Base-by-base conservation (phyloP, 1,284 basidiomycete genomes). In the Tylopilus sp. region DNA sequence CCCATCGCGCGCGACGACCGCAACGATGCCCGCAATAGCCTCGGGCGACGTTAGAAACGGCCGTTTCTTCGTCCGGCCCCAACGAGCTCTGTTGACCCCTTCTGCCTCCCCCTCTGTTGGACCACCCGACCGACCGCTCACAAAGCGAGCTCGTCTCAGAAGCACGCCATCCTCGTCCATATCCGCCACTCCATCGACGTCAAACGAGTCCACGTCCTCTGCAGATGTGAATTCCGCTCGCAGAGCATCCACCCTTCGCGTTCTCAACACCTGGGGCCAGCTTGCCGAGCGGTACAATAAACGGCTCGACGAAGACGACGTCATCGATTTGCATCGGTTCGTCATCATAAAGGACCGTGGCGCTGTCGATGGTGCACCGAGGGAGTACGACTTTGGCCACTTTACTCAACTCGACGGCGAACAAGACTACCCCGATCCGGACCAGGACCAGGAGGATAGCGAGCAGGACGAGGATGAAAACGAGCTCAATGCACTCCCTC, bases 271-370 rank as follows among this genome's bases (percentile, higher is more conserved):
- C 17, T 88, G 87, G 86, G 72, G 77, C 17, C 73, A 77, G 36
- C 75, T 89, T 11, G 84, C 77, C 3, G 79, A 82, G 39, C 77
- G 82, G 37, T 85, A 88, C 62, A 75, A 76, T 33, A 75, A 78
- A 44, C 73, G 74, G 35, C 68, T 88, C 26, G 84, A 87, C 55
- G 81, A 88, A 59, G 86, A 89, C 64, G 87, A 89, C 60, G 82
- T 88, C 44, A 73, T 89, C 31, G 82, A 89, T 61, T 66, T 89
- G 2, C 68, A 71, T 43, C 79, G 78, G 8, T 75, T 73, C 18
- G 64, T 76, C 48, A 71, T 89, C 35, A 68, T 85, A 48, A 79
- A 78, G 59, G 83, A 89, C 62, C 77, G 83, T 51, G 87, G 87
- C 3, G 75, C 85, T 7, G 68, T 85, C 36, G 75, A 78, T 41